Evolutionary conservation across 495 filamentous ascomycete genomes (phyloP), one percentile per base, ranked within the genome.

Genomic region (Pyrenula massariospora): DNA sequence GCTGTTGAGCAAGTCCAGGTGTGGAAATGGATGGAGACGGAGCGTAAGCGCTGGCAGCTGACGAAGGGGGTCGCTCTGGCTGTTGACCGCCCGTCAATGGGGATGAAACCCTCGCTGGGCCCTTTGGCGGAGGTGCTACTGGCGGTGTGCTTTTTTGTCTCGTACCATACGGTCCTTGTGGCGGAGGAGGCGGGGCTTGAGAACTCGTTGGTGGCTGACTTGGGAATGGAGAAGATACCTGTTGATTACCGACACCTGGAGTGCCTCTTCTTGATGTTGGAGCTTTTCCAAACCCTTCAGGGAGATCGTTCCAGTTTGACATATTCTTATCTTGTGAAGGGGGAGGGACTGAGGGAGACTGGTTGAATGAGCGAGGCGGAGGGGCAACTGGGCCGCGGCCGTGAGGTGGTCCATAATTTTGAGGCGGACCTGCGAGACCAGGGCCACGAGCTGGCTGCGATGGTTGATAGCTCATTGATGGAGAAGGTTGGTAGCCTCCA

Each of bases 261-360:
- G 91, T 95, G 42, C 74, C 77, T 62, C 84, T 78, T 56, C 90
- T 80, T 11, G 84, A 78, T 11, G 78, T 73, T 23, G 85, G 81
- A 19, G 53, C 56, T 66, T 91, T 94, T 24, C 82, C 78, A 24
- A 96, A 79, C 56, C 68, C 88, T 61, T 95, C 83, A 0, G 93
- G 93, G 56, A 92, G 83, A 70, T 99, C 93, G 61, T 99, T 99
- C 93, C 93, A 99, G 54, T 85, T 85, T 31, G 82, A 80, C 48
- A 82, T 80, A 57, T 86, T 83, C 57, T 80, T 82, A 58, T 79
- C 78, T 57, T 82, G 86, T 19, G 87, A 78, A 54, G 90, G 89
- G 12, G 88, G 85, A 54, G 77, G 74, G 20, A 70, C 73, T 12
- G 84, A 80, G 24, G 84, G 81, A 22, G 87, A 86, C 25, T 81